These are phyloP conservation scores for Coffea humblotiana DNA, from an alignment of 305 asterid genomes.

Conservation along the genomic window DNA sequence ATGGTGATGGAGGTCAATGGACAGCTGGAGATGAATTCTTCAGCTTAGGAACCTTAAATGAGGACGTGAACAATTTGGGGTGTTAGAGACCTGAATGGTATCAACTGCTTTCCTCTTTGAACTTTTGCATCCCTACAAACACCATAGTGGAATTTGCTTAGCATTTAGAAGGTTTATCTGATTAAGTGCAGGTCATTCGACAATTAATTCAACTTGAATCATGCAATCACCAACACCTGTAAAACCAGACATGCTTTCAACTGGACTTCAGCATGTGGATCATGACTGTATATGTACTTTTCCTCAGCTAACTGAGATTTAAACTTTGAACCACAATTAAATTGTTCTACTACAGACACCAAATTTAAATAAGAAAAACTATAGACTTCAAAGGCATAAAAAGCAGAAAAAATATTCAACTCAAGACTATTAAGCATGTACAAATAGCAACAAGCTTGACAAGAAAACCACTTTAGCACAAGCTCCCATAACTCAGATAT, in stretches of 20 bases:
- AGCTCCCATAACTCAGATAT: neutral
- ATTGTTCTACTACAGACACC: neutral
- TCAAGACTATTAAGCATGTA: neutral
- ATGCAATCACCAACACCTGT: too few species aligned
- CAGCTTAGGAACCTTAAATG: constrained; percentile 75
- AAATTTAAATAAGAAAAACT: neutral
- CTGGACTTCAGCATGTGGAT: neutral
- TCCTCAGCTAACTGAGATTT: too few species aligned
- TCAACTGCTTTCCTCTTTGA: constrained; percentile 53
- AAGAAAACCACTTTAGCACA: neutral
- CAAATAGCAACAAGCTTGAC: too few species aligned
- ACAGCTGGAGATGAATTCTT: constrained; percentile 40
- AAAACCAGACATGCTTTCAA: neutral
- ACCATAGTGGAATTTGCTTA: constrained; percentile 9
- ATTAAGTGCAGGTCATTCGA: neutral
- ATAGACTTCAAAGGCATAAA: neutral
- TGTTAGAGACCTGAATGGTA: constrained; percentile 24
- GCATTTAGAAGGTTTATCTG: neutral
- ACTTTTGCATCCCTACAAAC: constrained; percentile 47
- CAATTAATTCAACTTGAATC: neutral
- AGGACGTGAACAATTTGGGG: constrained; percentile 69
- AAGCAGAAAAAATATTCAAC: neutral
- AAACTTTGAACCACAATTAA: neutral
- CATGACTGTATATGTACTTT: neutral
- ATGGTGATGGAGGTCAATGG: constrained; percentile 22